These are phyloP conservation scores for Suillus discolor DNA, from an alignment of 768 basidiomycete species.

Conservation along the genomic window DNA sequence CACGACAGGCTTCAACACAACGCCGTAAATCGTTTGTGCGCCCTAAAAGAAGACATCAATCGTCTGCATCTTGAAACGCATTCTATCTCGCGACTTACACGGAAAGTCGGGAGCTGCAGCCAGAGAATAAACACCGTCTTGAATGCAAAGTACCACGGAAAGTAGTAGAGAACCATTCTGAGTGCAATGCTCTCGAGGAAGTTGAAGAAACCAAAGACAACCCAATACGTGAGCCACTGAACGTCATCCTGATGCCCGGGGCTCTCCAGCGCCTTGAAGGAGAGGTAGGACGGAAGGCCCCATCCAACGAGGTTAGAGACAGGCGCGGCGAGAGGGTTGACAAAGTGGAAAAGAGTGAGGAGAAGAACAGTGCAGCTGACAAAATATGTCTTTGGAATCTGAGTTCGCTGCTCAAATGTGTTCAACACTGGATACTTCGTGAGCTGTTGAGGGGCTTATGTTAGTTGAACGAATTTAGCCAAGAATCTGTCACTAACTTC, in stretches of 20 bases:
- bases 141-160: conserved; percentile 93
- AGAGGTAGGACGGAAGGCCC: conserved; percentile 93
- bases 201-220: conserved; percentile 92
- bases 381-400: conserved; percentile 90
- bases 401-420: conserved; percentile 85
- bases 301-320: conserved; percentile 95
- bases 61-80: background rate
- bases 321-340: conserved; percentile 91
- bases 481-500: conserved; percentile 60
- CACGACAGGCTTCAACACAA: conserved; percentile 80
- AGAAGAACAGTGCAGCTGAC: conserved; percentile 73
- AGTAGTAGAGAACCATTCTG: conserved; percentile 83
- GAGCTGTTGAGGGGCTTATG: conserved; percentile 47
- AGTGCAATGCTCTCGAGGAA: conserved; percentile 88
- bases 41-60: conserved; percentile 53
- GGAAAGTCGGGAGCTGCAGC: conserved; percentile 86
- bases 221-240: conserved; percentile 99
- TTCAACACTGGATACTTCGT: conserved; percentile 86
- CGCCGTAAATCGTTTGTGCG: conserved; percentile 79
- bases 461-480: conserved; percentile 1
- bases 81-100: conserved; percentile 52
- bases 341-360: conserved; percentile 72
- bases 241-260: conserved; percentile 84
- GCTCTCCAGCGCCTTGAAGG: conserved; percentile 90
- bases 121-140: conserved; percentile 92